Conservation (phyloP, 345 rosid genomes). For the Camelina hispida region DNA sequence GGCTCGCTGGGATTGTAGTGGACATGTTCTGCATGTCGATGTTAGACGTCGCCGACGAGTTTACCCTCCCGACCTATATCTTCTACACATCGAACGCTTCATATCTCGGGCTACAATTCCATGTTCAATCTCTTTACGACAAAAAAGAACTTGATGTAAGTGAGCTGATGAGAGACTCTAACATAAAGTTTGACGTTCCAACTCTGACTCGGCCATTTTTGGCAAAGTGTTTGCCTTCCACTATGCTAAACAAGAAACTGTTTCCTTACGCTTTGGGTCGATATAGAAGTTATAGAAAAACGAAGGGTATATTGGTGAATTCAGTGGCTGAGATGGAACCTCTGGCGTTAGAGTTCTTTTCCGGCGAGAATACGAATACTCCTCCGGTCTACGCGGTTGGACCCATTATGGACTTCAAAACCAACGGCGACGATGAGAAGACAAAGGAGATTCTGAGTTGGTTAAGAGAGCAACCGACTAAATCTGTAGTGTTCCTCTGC, state of each 20-base stretch:
- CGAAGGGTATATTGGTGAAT: conserved; percentile 56
- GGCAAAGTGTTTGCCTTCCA: conserved; percentile 39
- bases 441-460: conserved; percentile 45
- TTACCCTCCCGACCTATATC: conserved; percentile 50
- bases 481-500: conserved; percentile 64
- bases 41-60: conserved; percentile 54
- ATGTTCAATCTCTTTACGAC: conserved; percentile 37
- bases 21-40: conserved; percentile 60
- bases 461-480: conserved; percentile 56
- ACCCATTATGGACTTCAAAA: conserved; percentile 51
- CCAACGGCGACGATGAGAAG: neutral
- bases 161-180: conserved; percentile 41
- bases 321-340: conserved; percentile 53
- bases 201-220: conserved; percentile 43
- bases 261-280: neutral
- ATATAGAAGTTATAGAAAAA: conserved; percentile 24
- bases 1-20: conserved; percentile 53
- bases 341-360: conserved; percentile 30
- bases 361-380: neutral
- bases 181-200: conserved; percentile 43
- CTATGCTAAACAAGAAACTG: neutral
- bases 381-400: conserved; percentile 55
- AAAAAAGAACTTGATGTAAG: conserved; percentile 9
- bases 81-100: conserved; percentile 50
- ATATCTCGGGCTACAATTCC: conserved; percentile 38